Percentiles rank a stretch among this genome's conserved stretches.
Evolutionary conservation across 495 filamentous ascomycete genomes (phyloP).

Genomic region (Articulospora tetracladia): DNA sequence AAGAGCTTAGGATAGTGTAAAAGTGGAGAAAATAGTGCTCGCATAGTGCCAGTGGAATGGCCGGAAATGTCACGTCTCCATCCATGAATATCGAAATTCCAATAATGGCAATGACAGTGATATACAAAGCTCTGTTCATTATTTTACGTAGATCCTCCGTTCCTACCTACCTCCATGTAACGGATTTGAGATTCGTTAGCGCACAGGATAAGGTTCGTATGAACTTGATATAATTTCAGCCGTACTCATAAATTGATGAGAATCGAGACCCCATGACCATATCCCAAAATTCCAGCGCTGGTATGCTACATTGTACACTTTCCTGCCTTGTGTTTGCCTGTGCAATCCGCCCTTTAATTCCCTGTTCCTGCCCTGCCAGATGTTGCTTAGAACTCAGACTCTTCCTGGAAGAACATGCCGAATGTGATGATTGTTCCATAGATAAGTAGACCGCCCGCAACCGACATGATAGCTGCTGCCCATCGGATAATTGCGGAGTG

Average conservation of each 20-base stretch:
- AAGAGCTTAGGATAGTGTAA: too few species aligned
- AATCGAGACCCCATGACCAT: neutral
- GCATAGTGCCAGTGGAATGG: too few species aligned
- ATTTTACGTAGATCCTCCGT: too few species aligned
- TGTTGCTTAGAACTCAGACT: conserved; percentile 67
- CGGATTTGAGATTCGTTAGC: too few species aligned
- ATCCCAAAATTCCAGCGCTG: neutral
- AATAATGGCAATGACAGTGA: too few species aligned
- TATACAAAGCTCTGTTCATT: too few species aligned
- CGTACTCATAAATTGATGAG: neutral
- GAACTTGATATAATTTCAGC: neutral
- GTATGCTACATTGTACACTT: conserved; percentile 11
- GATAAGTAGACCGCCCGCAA: conserved; percentile 87
- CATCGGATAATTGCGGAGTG: conserved; percentile 75
- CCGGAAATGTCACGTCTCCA: too few species aligned
- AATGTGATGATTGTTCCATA: conserved; percentile 98
- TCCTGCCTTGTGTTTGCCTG: neutral
- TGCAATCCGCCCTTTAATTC: neutral
- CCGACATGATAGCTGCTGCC: conserved; percentile 93
- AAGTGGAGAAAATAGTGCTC: too few species aligned
- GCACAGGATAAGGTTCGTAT: too few species aligned
- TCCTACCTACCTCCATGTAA: too few species aligned
- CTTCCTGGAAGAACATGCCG: conserved; percentile 95
- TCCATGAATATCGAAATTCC: too few species aligned
- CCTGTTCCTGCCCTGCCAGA: neutral